Base-by-base conservation (phyloP, 2,329 filamentous ascomycete genomes). In the Tolypocladium cylindrosporum region DNA sequence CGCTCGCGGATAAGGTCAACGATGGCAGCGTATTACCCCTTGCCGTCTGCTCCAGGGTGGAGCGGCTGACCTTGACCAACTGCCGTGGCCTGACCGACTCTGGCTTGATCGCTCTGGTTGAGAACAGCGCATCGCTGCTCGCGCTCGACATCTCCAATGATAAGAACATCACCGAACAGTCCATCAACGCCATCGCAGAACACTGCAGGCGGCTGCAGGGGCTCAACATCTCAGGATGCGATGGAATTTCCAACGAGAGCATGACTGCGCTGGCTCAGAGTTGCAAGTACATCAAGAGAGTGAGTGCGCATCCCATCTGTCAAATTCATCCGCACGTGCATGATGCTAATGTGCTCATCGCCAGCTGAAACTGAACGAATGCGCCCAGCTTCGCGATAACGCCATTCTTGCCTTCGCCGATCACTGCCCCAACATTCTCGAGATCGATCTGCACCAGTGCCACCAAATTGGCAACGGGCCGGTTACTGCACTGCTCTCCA, bases 361-460 rank as follows among this genome's bases (percentile, higher is more conserved):
- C 45, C 45, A 94, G 85, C 82, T 99, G 64, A 99, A 99, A 82
- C 82, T 99, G 61, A 99, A 97, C 72, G 89, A 92, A 58, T 96
- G 94, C 69, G 73, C 75, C n/a, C 89, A 96, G 72, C 77, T 97
- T 40, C 91, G 88, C 43, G 91, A 97, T 69, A 79, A 81, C 54
- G 87, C 91, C 8, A 87, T 97, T 62, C 78, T 90, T 59, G 89
- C 91, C 4, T 95, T 99, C 69, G 93, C 94, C 7, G 79, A 86
- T 52, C 84, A 95, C 72, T 97, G 93, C 70, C 90, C 87, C 14
- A 93, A 96, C 64, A 91, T 99, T 39, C 86, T 99, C 61, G 94
- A 99, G 72, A 96, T 99, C 61, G 94, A 99, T 70, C 82, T 99
- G 16, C 90, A 96, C 65, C 88, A 91, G 65, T 96, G 94, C 76